Evolutionary conservation across 2,329 filamentous ascomycete genomes (phyloP).

Genomic region (Colletotrichum sp.): DNA sequence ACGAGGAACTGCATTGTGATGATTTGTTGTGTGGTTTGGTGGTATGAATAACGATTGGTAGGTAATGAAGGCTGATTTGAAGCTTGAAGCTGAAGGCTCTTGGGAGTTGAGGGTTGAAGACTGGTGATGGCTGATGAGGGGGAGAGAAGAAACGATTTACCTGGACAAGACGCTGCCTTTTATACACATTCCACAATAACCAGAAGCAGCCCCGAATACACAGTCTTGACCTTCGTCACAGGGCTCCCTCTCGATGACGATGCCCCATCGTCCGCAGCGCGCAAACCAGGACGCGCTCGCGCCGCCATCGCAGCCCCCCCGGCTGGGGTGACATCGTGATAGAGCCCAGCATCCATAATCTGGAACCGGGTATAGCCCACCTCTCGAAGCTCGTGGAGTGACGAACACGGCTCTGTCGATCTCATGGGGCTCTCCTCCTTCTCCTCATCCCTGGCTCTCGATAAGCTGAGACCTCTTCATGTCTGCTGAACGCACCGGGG

Average conservation of each 20-base stretch:
- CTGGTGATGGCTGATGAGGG: neutral
- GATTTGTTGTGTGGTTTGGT: neutral
- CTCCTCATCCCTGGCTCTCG: neutral
- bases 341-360: neutral
- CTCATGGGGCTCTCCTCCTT: neutral
- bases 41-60: neutral
- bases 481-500: neutral
- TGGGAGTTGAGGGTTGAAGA: neutral
- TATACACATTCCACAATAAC: conserved; percentile 1
- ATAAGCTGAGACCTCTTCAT: neutral
- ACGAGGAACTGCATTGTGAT: conserved; percentile 21
- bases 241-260: conserved; percentile 11
- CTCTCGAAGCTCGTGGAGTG: neutral
- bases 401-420: conserved; percentile 11
- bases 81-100: neutral
- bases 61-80: neutral
- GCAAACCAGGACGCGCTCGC: neutral
- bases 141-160: neutral
- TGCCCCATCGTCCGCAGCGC: neutral
- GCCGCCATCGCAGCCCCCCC: neutral
- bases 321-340: conserved; percentile 14
- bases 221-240: conserved; percentile 15
- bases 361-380: neutral
- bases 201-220: neutral
- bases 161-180: neutral